phyloP scores from a whole-genome alignment of 352 stramenopile genomes.

The Phytophthora meadii region DNA sequence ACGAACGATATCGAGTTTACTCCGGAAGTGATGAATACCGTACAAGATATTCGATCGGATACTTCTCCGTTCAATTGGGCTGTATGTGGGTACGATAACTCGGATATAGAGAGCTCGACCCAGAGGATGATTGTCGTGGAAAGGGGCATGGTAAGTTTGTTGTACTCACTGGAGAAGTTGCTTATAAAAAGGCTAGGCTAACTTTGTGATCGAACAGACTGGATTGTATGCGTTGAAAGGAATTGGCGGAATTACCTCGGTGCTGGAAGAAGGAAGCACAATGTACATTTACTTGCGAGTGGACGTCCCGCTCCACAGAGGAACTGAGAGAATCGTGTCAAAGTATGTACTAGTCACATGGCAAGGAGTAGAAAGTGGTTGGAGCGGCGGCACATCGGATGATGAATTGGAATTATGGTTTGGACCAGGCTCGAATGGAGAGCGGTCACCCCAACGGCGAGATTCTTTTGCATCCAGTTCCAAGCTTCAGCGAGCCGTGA shows the following conservation, averaged over 20 bases:
- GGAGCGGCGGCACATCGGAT: slow-evolving; percentile 70
- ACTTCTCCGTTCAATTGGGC: slow-evolving; percentile 86
- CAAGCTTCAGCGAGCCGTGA: slow-evolving; percentile 82
- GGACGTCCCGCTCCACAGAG: slow-evolving; percentile 82
- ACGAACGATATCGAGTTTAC: slow-evolving; percentile 87
- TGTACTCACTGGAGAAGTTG: neutral
- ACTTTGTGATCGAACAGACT: slow-evolving; percentile 46
- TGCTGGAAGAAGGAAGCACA: slow-evolving; percentile 75
- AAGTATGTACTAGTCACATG: slow-evolving; percentile 91
- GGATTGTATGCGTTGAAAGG: slow-evolving; percentile 85
- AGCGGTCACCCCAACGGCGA: slow-evolving; percentile 40
- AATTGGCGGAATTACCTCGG: slow-evolving; percentile 78
- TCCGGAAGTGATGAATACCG: slow-evolving; percentile 67
- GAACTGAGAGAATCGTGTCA: slow-evolving; percentile 83
- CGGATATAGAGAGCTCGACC: slow-evolving; percentile 61
- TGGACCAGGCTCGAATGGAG: slow-evolving; percentile 51
- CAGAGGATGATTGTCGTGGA: slow-evolving; percentile 83
- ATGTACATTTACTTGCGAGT: slow-evolving; percentile 93
- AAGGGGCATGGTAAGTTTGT: slow-evolving; percentile 80
- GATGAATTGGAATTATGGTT: slow-evolving; percentile 75
- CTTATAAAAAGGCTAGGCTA: too few relatives aligned
- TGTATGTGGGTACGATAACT: slow-evolving; percentile 80
- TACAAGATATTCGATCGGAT: slow-evolving; percentile 87
- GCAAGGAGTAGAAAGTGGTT: slow-evolving; percentile 63
- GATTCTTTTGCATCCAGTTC: slow-evolving; percentile 69